These are phyloP conservation scores for Termitomyces sp. DNA, from an alignment of 768 basidiomycete species.

Conservation along the genomic window DNA sequence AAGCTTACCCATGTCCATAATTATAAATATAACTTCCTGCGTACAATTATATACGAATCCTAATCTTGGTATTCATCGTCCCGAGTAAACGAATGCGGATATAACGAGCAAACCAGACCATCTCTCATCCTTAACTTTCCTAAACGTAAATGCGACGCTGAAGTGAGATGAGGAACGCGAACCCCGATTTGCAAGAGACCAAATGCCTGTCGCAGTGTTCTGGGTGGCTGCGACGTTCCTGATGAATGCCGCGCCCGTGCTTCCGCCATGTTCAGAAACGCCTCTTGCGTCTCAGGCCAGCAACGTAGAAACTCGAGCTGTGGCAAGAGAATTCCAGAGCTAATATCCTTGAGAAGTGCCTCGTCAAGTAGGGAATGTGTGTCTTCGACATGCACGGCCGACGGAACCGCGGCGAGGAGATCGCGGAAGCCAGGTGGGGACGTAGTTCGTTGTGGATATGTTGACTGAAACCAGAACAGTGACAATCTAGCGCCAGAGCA, in stretches of 20 bases:
- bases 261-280: slow-evolving; percentile 3
- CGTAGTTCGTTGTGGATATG: not conserved
- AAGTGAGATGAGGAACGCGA: not conserved
- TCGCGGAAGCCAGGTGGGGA: not conserved
- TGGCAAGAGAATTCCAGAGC: not conserved
- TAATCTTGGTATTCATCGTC: not conserved
- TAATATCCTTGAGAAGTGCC: not conserved
- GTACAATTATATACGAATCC: not conserved
- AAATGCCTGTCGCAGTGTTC: slow-evolving; percentile 1
- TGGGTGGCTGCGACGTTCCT: not conserved
- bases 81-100: not conserved
- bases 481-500: not conserved
- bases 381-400: not conserved
- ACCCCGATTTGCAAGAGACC: not conserved
- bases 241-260: not conserved
- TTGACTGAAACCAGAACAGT: slow-evolving; percentile 1
- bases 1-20: not conserved
- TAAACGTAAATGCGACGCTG: not conserved
- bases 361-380: not conserved
- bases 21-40: not conserved
- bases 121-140: not conserved
- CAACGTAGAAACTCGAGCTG: not conserved
- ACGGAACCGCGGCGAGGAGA: not conserved
- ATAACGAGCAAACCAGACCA: slow-evolving; percentile 1
- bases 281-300: slow-evolving; percentile 3